Evolutionary conservation across 306 rosid species (phyloP).

Genomic region (Rubus parviflorus): DNA sequence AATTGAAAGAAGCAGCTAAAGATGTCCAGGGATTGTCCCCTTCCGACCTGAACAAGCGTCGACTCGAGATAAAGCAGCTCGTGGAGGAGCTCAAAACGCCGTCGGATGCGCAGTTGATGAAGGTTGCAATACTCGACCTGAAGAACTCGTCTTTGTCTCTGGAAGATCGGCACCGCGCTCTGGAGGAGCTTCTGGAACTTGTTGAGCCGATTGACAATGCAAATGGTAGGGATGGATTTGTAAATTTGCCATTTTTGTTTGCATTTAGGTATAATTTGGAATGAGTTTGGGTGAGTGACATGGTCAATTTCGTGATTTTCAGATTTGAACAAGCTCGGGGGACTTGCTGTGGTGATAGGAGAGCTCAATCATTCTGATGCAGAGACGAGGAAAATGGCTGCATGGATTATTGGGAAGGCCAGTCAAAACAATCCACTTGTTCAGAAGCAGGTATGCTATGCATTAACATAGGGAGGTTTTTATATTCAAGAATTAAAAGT

Average conservation of each 20-base stretch:
- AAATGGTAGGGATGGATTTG: conserved; percentile 49
- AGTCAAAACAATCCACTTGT: conserved; percentile 78
- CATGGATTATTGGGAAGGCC: conserved; percentile 87
- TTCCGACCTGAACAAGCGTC: conserved; percentile 56
- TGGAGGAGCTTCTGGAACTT: conserved; percentile 73
- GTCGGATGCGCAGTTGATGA: conserved; percentile 83
- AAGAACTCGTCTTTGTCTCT: conserved; percentile 61
- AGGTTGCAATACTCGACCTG: conserved; percentile 68
- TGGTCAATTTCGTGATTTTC: conserved; percentile 16
- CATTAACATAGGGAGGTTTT: neutral
- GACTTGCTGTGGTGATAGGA: conserved; percentile 44
- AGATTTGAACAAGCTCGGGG: conserved; percentile 86
- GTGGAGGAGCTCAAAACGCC: conserved; percentile 71
- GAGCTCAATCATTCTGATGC: conserved; percentile 69
- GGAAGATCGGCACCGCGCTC: conserved; percentile 73
- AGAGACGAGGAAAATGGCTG: conserved; percentile 62
- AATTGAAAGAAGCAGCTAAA: conserved; percentile 63
- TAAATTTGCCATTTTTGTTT: neutral
- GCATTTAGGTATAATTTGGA: neutral
- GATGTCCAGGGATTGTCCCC: conserved; percentile 45
- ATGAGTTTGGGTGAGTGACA: neutral
- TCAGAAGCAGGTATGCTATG: conserved; percentile 63
- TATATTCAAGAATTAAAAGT: neutral
- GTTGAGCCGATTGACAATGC: conserved; percentile 87
- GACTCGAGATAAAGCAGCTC: conserved; percentile 67